phyloP scores from a whole-genome alignment of 2,329 filamentous ascomycete species.

The Arthrobotrys sinensis region DNA sequence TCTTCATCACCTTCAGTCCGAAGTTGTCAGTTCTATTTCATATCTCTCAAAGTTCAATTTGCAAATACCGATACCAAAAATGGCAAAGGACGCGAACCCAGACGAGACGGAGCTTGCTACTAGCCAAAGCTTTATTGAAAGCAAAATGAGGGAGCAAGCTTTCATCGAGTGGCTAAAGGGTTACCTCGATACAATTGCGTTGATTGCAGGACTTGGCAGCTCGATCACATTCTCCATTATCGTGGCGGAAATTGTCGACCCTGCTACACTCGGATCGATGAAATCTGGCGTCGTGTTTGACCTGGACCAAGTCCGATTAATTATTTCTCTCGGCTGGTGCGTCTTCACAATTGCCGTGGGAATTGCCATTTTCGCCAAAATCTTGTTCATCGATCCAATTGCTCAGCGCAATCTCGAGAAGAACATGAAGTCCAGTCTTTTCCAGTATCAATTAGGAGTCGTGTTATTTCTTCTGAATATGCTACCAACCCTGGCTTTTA shows the following conservation, averaged over 20 bases:
- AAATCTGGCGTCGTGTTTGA: constrained; percentile 47
- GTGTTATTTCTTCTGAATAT: constrained; percentile 55
- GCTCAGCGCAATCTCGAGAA: constrained; percentile 50
- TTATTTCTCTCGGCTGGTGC: constrained; percentile 57
- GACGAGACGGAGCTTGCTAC: constrained; percentile 13
- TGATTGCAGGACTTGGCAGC: constrained; percentile 47
- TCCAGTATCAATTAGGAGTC: constrained; percentile 41
- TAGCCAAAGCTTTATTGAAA: neutral
- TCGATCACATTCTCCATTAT: constrained; percentile 60
- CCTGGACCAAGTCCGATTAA: constrained; percentile 52
- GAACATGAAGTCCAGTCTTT: constrained; percentile 47
- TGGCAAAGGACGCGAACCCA: constrained; percentile 2
- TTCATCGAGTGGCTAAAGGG: constrained; percentile 58
- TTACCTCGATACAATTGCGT: constrained; percentile 57
- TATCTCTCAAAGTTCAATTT: neutral
- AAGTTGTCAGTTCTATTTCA: neutral
- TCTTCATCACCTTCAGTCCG: too few relatives aligned
- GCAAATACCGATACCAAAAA: neutral
- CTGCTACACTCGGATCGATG: constrained; percentile 27
- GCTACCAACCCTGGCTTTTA: constrained; percentile 48
- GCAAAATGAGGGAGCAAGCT: constrained; percentile 39
- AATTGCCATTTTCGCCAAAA: constrained; percentile 52
- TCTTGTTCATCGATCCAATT: constrained; percentile 55
- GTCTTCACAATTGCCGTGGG: constrained; percentile 56
- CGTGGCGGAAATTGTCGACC: constrained; percentile 53